Evolutionary conservation across 306 rosid species (phyloP).

Genomic region (Albizia julibrissin): DNA sequence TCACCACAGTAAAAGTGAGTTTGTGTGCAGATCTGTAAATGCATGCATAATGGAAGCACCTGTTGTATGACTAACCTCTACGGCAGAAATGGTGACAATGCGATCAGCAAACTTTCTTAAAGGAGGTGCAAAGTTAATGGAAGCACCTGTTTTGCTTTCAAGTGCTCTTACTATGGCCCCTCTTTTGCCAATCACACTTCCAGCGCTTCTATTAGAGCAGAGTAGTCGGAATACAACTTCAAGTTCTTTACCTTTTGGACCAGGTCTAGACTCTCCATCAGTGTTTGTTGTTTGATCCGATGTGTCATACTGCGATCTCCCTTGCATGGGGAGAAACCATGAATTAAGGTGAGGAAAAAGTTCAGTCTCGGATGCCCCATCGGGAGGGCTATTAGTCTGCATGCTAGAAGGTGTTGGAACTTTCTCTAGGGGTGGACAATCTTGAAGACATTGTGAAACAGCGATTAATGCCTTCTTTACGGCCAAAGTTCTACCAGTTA

Average conservation of each 20-base stretch:
- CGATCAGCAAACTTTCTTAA: slow-evolving; percentile 51
- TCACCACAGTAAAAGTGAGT: slow-evolving; percentile 3
- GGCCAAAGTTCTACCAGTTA: slow-evolving; percentile 45
- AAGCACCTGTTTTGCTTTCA: slow-evolving; percentile 63
- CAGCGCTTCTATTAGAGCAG: slow-evolving; percentile 60
- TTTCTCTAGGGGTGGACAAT: slow-evolving; percentile 47
- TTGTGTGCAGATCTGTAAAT: slow-evolving; percentile 16
- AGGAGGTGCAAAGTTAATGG: slow-evolving; percentile 60
- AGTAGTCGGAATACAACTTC: slow-evolving; percentile 60
- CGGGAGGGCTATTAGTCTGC: slow-evolving; percentile 31
- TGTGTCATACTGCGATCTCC: slow-evolving; percentile 30
- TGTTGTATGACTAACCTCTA: slow-evolving; percentile 63
- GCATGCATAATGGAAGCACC: slow-evolving; percentile 16
- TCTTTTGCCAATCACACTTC: slow-evolving; percentile 64
- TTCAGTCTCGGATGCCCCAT: slow-evolving; percentile 33
- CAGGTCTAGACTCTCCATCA: slow-evolving; percentile 29
- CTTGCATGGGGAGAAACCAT: slow-evolving; percentile 40
- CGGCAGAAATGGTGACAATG: slow-evolving; percentile 58
- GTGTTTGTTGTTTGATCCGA: slow-evolving; percentile 25
- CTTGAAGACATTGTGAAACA: slow-evolving; percentile 57
- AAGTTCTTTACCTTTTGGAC: slow-evolving; percentile 29
- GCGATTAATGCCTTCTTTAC: slow-evolving; percentile 57
- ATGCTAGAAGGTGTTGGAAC: slow-evolving; percentile 20
- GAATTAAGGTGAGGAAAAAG: slow-evolving; percentile 50
- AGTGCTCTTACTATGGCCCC: slow-evolving; percentile 56